phyloP scores from a whole-genome alignment of 2,329 filamentous ascomycete species.

The Dothiorella sarmentorum region DNA sequence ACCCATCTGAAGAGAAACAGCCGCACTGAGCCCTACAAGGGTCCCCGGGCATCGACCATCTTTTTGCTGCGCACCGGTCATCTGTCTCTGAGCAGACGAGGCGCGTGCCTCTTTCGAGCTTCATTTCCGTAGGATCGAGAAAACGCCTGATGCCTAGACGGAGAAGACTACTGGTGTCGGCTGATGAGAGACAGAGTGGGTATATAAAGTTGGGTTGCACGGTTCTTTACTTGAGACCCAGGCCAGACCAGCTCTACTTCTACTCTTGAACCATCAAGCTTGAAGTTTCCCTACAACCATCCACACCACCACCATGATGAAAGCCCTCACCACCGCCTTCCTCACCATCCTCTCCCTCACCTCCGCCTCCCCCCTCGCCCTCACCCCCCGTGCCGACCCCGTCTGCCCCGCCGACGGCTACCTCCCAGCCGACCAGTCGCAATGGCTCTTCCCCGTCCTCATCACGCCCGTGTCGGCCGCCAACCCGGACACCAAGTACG shows the following conservation, averaged over 20 bases:
- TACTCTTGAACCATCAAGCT: no score
- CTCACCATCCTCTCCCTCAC: slow-evolving; percentile 14
- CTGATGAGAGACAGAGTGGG: not conserved
- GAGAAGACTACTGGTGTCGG: not conserved
- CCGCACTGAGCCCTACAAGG: not conserved
- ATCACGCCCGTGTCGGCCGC: slow-evolving; percentile 21
- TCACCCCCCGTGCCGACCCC: slow-evolving; percentile 6
- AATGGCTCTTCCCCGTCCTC: slow-evolving; percentile 19
- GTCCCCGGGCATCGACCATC: not conserved
- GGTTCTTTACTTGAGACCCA: no score
- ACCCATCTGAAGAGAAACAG: not conserved
- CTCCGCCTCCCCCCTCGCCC: slow-evolving; percentile 17
- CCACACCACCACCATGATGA: slow-evolving; percentile 19
- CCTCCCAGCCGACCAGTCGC: slow-evolving; percentile 18
- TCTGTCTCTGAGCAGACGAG: not conserved
- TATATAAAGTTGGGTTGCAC: not conserved
- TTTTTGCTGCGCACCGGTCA: not conserved
- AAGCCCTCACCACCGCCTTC: slow-evolving; percentile 39
- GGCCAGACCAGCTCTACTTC: no score
- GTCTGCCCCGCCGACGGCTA: slow-evolving; percentile 20
- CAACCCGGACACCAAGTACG: slow-evolving; percentile 21
- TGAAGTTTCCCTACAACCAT: no score
- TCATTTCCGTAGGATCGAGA: not conserved
- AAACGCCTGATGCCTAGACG: not conserved
- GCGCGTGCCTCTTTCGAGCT: not conserved